Evolutionary conservation across 352 stramenopile species (phyloP), one percentile per base, ranked within the genome.

Genomic region (Phytophthora sp.): DNA sequence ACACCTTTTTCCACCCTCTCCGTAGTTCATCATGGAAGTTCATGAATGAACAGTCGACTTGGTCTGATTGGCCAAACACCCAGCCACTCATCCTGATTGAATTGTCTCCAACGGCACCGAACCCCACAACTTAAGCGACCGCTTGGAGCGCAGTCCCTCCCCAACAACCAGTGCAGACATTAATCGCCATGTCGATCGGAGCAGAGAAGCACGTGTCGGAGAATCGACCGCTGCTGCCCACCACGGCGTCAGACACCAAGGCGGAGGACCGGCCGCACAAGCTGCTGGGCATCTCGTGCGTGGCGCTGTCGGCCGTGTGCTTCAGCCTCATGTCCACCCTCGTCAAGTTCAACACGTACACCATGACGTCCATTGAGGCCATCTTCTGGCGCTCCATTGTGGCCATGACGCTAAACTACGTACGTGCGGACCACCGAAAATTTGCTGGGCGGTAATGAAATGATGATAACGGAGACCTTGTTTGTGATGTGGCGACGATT

Each of bases 261-360:
- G 49, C 42, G 2, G 66, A 66, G 29, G 30, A 71, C 7, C 72
- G 69, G 29, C 81, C 79, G 20, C 84, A 90, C 66, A 70, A 71
- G 35, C 63, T 92, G 20, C 53, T 87, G 11, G 86, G 84, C 38
- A 83, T 94, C 27, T 69, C 74, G 50, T 88, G 73, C 56, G 83
- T 94, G 20, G 86, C 86, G 12, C 57, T 79, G 27, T 94, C 86
- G 31, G 84, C 86, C 24, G 76, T 94, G 39, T 92, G 82, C 69
- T 94, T 94, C 63, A 91, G 80, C 54, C 69, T 92, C 74, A 92
- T 93, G 83, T 92, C 86, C 15, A 91, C 80, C 15, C 72, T 92
- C 46, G 49, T 92, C 74, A 94, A 94, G 79, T 90, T 82, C 57
- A 81, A 81, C 36, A 90, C 82, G 38, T 88, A 76, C 72, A 79